Conservation (phyloP, 257 asterid species). For the Solanum chiquidenum region DNA sequence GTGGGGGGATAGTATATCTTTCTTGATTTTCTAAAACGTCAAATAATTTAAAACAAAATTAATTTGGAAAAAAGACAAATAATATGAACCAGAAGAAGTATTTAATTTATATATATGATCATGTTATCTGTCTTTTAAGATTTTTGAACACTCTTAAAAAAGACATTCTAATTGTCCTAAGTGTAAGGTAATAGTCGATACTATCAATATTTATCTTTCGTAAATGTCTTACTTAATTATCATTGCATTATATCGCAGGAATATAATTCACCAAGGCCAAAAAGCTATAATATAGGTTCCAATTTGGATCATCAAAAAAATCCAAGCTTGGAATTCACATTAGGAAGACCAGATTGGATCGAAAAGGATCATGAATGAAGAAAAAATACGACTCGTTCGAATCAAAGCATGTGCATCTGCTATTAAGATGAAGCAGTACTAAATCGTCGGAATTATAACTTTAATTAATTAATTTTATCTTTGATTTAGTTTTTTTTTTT, state of each 20-base stretch:
- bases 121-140: neutral
- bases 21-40: neutral
- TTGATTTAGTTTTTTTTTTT: neutral
- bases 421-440: neutral
- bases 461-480: neutral
- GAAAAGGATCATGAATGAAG: slow-evolving; percentile 24
- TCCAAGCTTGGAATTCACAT: slow-evolving; percentile 27
- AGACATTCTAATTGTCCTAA: neutral
- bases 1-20: no score
- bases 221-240: neutral
- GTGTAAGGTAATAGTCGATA: neutral
- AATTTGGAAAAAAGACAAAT: neutral
- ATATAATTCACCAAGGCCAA: slow-evolving; percentile 16
- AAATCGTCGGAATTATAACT: neutral
- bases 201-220: fast-evolving
- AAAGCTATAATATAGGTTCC: slow-evolving; percentile 4
- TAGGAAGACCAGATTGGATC: slow-evolving; percentile 29
- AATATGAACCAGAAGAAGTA: neutral
- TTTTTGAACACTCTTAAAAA: neutral
- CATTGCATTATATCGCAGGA: slow-evolving; percentile 22
- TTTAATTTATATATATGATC: neutral
- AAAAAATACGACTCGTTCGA: neutral
- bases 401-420: neutral
- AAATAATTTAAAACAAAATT: neutral
- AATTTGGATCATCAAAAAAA: slow-evolving; percentile 17